Evolutionary conservation across 371 early-diverging fungal genomes (phyloP), one percentile per base, ranked within the genome.

Genomic region (Coemansia sp.): DNA sequence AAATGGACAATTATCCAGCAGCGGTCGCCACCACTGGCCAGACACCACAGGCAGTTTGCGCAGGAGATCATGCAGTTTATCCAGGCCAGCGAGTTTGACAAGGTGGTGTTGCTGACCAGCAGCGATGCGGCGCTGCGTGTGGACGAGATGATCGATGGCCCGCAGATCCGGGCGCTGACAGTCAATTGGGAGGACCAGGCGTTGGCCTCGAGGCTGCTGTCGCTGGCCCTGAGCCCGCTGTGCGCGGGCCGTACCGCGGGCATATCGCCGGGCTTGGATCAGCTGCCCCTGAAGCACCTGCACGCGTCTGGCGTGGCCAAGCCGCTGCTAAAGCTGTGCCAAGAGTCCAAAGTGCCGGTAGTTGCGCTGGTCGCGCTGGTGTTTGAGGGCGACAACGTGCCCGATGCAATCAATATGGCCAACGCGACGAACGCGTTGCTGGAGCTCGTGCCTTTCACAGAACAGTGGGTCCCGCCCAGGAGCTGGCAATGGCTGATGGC

Each of bases 351-450:
- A 0, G 57, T 85, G 0, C 69, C 78, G 1, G 70, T 83, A n/a
- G 61, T 81, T n/a, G 69, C 84, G 30, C 56, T 87, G 40, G 68
- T 87, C 0, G 81, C 84, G 77, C 87, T 88, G 83, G 90, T 85
- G 12, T 80, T 85, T 62, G 91, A 91, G 78, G 91, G 90, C 65
- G 89, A 90, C 61, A 90, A 90, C 76, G 83, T 86, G 4, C 83
- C 83, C 5, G 89, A 90, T 58, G 82, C 85, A n/a, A 81, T 88
- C 35, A 77, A 72, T 26, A 75, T 84, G 63, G 86, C 86, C 33
- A 85, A 85, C 53, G 78, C 83, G 11, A 40, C 83, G 40, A 86
- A 88, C 63, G 78, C 81, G 4, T 65, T 84, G 26, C 77, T 84
- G 8, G 63, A 70, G 40, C 41, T 79, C 56, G 55, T 65, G 43